phyloP scores from a whole-genome alignment of 768 basidiomycete genomes.

The Lanmaoa pseudosensibilis region DNA sequence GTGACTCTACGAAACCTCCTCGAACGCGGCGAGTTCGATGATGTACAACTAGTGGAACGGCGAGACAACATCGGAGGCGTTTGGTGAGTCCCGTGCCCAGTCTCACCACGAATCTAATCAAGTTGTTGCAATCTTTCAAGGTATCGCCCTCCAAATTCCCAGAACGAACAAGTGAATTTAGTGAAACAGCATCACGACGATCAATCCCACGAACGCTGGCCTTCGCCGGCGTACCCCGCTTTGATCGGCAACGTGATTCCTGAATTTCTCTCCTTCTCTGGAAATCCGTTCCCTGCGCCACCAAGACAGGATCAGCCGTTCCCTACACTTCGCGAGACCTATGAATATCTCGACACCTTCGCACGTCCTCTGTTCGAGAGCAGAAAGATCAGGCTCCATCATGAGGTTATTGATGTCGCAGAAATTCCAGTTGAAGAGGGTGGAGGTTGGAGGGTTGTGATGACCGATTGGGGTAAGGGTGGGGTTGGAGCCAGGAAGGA shows the following conservation, averaged over 20 bases:
- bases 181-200: not conserved
- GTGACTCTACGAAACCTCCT: constrained; percentile 49
- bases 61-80: constrained; percentile 49
- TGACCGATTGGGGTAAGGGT: constrained; percentile 37
- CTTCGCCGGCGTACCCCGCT: constrained; percentile 47
- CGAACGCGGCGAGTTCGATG: constrained; percentile 41
- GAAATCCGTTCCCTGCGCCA: constrained; percentile 29
- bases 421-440: constrained; percentile 30
- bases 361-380: constrained; percentile 23
- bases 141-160: constrained; percentile 10
- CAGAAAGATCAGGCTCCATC: constrained; percentile 41
- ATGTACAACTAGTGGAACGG: constrained; percentile 48
- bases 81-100: constrained; percentile 38
- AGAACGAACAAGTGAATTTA: not conserved
- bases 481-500: constrained; percentile 24
- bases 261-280: constrained; percentile 36
- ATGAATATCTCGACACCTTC: constrained; percentile 29
- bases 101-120: not conserved
- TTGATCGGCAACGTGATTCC: constrained; percentile 54
- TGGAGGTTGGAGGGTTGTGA: constrained; percentile 41
- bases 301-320: constrained; percentile 27
- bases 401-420: constrained; percentile 40
- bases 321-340: constrained; percentile 30
- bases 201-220: constrained; percentile 33
- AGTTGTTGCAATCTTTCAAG: not conserved